A percentile compares a stretch with the other conserved stretches of the same genome.
These are phyloP conservation scores for Trametes versicolor DNA, from an alignment of 1,284 basidiomycete species.

Conservation along the genomic window DNA sequence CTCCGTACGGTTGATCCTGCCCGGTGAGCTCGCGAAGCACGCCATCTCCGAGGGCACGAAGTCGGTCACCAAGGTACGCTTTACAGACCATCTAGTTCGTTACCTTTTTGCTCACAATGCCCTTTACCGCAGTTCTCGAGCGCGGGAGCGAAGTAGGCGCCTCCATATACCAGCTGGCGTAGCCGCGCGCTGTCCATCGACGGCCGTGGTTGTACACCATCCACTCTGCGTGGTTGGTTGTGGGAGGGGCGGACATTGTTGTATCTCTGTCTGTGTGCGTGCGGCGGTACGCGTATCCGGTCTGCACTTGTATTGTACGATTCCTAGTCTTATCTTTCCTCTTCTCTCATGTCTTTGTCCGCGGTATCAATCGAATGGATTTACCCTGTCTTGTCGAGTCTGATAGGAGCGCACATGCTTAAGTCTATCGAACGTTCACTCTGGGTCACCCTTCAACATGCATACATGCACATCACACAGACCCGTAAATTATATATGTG, in stretches of 20 bases:
- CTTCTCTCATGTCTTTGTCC: slow-evolving; percentile 19
- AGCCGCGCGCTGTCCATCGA: background rate
- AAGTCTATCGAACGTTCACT: no score
- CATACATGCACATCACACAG: no score
- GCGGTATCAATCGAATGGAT: slow-evolving; percentile 29
- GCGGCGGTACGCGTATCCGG: slow-evolving; percentile 26
- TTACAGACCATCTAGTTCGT: background rate
- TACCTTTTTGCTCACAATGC: slow-evolving; percentile 15
- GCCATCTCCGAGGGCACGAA: slow-evolving; percentile 84
- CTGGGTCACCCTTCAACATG: no score
- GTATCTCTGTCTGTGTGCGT: slow-evolving; percentile 24
- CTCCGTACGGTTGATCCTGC: slow-evolving; percentile 90
- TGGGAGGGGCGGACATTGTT: slow-evolving; percentile 26
- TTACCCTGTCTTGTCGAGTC: background rate
- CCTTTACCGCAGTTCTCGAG: slow-evolving; percentile 63
- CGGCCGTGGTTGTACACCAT: slow-evolving; percentile 1
- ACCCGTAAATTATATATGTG: no score
- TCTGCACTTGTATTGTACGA: slow-evolving; percentile 34
- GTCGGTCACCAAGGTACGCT: slow-evolving; percentile 50
- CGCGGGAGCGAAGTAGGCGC: slow-evolving; percentile 62
- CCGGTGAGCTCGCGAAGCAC: slow-evolving; percentile 87
- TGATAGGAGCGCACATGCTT: no score
- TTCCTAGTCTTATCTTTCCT: slow-evolving; percentile 24
- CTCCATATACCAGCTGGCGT: background rate
- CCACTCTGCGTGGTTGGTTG: slow-evolving; percentile 1